A percentile compares a stretch with the other conserved stretches of the same genome.
Evolutionary conservation across 768 basidiomycete species (phyloP).

Genomic region (Suillus occidentalis): DNA sequence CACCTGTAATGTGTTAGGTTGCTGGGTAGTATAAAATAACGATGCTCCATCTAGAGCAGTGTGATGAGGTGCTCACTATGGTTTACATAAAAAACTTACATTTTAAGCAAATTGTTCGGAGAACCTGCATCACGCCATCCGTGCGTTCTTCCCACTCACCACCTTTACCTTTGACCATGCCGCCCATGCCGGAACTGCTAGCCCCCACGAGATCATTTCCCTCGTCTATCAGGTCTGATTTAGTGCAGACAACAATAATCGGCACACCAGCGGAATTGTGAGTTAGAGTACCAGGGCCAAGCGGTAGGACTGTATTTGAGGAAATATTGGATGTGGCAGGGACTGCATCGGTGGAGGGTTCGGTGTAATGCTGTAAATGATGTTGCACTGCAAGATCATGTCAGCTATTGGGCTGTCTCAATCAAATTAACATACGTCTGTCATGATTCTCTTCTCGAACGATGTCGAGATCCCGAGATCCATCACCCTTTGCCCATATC

Average conservation of each 20-base stretch:
- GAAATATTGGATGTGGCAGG: slow-evolving; percentile 59
- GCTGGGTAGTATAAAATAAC: slow-evolving; percentile 86
- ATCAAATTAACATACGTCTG: slow-evolving; percentile 55
- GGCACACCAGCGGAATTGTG: slow-evolving; percentile 86
- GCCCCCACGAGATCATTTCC: slow-evolving; percentile 62
- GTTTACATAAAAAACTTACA: slow-evolving; percentile 52
- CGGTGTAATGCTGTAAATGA: slow-evolving; percentile 86
- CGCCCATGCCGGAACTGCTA: slow-evolving; percentile 81
- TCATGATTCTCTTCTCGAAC: slow-evolving; percentile 80
- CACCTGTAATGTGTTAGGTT: slow-evolving; percentile 70
- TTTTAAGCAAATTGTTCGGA: slow-evolving; percentile 88
- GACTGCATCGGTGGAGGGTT: slow-evolving; percentile 69
- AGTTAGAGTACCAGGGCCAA: slow-evolving; percentile 82
- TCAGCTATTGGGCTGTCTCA: slow-evolving; percentile 4
- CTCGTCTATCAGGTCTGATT: slow-evolving; percentile 91
- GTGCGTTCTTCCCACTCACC: slow-evolving; percentile 95
- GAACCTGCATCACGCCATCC: slow-evolving; percentile 93
- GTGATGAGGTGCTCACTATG: not conserved
- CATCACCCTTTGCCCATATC: slow-evolving; percentile 70
- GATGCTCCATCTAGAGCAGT: slow-evolving; percentile 76
- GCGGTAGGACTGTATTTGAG: slow-evolving; percentile 71
- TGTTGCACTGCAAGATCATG: slow-evolving; percentile 64
- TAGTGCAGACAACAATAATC: slow-evolving; percentile 87
- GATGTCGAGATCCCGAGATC: slow-evolving; percentile 69
- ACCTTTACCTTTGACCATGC: slow-evolving; percentile 90